These are phyloP conservation scores for Helianthus annuus DNA, from an alignment of 129 eudicot genomes.

Conservation along the genomic window DNA sequence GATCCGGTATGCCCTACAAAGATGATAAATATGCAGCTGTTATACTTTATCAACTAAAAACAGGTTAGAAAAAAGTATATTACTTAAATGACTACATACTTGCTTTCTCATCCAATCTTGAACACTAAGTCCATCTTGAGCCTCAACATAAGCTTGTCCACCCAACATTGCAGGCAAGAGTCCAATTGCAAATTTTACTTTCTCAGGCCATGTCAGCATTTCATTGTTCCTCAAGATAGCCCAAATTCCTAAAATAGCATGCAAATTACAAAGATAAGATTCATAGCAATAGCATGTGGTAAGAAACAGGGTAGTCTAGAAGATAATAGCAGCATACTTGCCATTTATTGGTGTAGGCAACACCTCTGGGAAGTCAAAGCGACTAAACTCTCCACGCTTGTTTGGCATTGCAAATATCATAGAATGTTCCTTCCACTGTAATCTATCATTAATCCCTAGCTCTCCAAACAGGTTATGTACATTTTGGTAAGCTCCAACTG, in stretches of 20 bases:
- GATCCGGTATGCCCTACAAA: slow-evolving; percentile 87
- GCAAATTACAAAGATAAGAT: background rate
- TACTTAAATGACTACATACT: slow-evolving; percentile 41
- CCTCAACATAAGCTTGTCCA: slow-evolving; percentile 96
- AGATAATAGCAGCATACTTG: slow-evolving; percentile 23
- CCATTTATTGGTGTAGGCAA: slow-evolving; percentile 96
- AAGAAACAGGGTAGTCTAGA: too few relatives aligned
- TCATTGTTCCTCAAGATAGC: slow-evolving; percentile 96
- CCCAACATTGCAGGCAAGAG: slow-evolving; percentile 96
- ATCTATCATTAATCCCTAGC: slow-evolving; percentile 79
- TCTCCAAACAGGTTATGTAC: slow-evolving; percentile 94
- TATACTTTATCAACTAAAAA: background rate
- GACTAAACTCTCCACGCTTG: slow-evolving; percentile 94
- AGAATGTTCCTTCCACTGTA: slow-evolving; percentile 99
- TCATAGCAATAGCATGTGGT: background rate
- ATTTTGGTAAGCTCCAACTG: slow-evolving; percentile 99
- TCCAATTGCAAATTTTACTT: slow-evolving; percentile 95
- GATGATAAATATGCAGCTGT: slow-evolving; percentile 2
- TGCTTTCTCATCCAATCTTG: slow-evolving; percentile 98
- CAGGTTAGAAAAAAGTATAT: background rate
- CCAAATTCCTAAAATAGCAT: slow-evolving; percentile 87
- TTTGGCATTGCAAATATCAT: slow-evolving; percentile 98
- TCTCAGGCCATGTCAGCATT: slow-evolving; percentile 99
- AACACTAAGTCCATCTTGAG: slow-evolving; percentile 93
- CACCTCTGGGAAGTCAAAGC: slow-evolving; percentile 89